Conservation (phyloP, 352 stramenopile species). For the Phytophthora constricta region DNA sequence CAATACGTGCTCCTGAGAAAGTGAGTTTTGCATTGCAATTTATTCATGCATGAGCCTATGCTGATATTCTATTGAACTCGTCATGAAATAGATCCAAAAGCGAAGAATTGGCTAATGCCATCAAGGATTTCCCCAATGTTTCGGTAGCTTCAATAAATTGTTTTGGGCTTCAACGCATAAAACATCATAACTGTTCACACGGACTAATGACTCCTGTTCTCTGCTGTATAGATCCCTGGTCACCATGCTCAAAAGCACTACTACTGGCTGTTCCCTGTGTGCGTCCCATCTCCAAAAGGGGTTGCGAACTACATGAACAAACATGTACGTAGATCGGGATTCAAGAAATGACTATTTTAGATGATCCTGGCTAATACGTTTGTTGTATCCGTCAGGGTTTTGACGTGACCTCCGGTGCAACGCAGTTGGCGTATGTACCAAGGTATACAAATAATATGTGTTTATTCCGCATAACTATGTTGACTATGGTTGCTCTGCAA, state of each 20-base stretch:
- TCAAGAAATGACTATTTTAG: neutral
- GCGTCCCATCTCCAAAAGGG: conserved; percentile 57
- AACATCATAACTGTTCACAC: neutral
- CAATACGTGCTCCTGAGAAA: conserved; percentile 75
- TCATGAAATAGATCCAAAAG: conserved; percentile 59
- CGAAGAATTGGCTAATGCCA: conserved; percentile 58
- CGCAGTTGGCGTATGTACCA: conserved; percentile 72
- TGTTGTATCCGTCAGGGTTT: conserved; percentile 53
- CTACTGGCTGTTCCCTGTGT: conserved; percentile 86
- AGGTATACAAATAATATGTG: conserved; percentile 42
- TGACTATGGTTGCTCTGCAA: too few species aligned
- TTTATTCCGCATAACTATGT: too few species aligned
- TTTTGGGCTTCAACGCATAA: neutral
- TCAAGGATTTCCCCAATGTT: conserved; percentile 64
- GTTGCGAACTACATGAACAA: conserved; percentile 80
- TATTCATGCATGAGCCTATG: neutral
- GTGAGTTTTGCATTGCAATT: conserved; percentile 32
- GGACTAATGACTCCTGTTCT: neutral
- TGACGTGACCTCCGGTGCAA: conserved; percentile 81
- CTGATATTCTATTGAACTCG: neutral
- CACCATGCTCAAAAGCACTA: conserved; percentile 65
- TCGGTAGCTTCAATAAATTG: conserved; percentile 36
- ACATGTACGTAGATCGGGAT: conserved; percentile 41
- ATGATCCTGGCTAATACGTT: neutral
- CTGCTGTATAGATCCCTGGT: conserved; percentile 59